phyloP scores from a whole-genome alignment of 2,329 filamentous ascomycete genomes.

The Epichloe coenophiala region DNA sequence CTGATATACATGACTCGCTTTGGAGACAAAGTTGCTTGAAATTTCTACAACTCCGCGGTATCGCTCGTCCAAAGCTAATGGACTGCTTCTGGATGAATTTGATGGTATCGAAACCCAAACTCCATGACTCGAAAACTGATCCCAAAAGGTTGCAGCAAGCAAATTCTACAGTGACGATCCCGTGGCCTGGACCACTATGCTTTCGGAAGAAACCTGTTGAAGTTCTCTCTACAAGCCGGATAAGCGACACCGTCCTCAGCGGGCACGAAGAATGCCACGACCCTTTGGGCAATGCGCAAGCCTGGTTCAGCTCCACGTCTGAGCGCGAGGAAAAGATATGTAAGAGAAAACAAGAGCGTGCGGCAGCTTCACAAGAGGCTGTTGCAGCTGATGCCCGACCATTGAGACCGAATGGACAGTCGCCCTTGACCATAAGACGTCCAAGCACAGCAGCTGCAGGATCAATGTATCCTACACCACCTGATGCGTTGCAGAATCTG shows the following conservation, averaged over 20 bases:
- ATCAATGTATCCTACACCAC: conserved; percentile 59
- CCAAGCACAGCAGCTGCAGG: conserved; percentile 33
- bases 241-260: conserved; percentile 25
- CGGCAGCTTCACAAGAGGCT: conserved; percentile 28
- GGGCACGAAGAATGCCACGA: conserved; percentile 32
- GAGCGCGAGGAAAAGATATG: conserved; percentile 34
- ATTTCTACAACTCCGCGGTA: conserved; percentile 35
- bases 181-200: conserved; percentile 42
- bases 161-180: conserved; percentile 26
- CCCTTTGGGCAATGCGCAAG: conserved; percentile 31
- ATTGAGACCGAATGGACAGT: conserved; percentile 33
- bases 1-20: conserved; percentile 26
- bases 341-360: conserved; percentile 38
- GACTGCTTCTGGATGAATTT: conserved; percentile 38
- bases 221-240: conserved; percentile 23
- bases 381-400: conserved; percentile 28
- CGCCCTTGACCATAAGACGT: conserved; percentile 37
- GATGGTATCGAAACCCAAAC: conserved; percentile 31
- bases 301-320: conserved; percentile 30
- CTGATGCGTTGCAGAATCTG: conserved; percentile 46
- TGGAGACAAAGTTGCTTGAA: conserved; percentile 39
- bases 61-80: conserved; percentile 29
- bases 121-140: conserved; percentile 28
- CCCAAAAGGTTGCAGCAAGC: conserved; percentile 24
- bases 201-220: conserved; percentile 35